Evolutionary conservation across 768 basidiomycete genomes (phyloP).

Genomic region (Kondoa malvinella): DNA sequence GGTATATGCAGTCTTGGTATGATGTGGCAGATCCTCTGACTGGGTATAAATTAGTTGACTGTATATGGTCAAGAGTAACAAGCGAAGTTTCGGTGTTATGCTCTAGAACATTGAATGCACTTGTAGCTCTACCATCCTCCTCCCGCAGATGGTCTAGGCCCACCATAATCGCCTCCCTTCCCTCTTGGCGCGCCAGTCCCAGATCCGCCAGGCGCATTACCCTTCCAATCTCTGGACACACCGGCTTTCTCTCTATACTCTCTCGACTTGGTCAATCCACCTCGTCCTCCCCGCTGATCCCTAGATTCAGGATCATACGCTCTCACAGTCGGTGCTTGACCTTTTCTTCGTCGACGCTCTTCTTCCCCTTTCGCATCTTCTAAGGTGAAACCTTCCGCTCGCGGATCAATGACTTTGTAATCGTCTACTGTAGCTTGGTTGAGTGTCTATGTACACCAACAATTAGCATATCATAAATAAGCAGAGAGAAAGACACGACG

Average conservation of each 20-base stretch:
- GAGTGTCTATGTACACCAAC: constrained; percentile 15
- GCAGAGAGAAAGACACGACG: no score
- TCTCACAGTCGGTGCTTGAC: background rate
- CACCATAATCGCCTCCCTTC: background rate
- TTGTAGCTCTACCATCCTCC: no score
- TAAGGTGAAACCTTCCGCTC: constrained; percentile 14
- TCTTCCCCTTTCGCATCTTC: constrained; percentile 20
- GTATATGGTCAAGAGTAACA: no score
- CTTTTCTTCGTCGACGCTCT: constrained; percentile 12
- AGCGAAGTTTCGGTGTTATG: no score
- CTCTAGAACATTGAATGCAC: no score
- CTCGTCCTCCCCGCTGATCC: background rate
- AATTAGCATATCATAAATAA: no score
- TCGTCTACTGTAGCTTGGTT: constrained; percentile 17
- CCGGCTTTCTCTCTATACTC: background rate
- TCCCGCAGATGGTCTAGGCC: no score
- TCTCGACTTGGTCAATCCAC: background rate
- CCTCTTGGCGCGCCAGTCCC: background rate
- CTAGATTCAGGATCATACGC: background rate
- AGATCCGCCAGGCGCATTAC: background rate
- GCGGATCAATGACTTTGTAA: constrained; percentile 21
- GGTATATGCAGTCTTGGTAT: no score
- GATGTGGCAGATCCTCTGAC: no score
- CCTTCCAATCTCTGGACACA: background rate
- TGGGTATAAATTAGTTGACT: no score